Percentiles rank a stretch among this genome's conserved stretches.
These are phyloP conservation scores for Willaertia magna DNA, from an alignment of 208 protist genomes.

Conservation along the genomic window DNA sequence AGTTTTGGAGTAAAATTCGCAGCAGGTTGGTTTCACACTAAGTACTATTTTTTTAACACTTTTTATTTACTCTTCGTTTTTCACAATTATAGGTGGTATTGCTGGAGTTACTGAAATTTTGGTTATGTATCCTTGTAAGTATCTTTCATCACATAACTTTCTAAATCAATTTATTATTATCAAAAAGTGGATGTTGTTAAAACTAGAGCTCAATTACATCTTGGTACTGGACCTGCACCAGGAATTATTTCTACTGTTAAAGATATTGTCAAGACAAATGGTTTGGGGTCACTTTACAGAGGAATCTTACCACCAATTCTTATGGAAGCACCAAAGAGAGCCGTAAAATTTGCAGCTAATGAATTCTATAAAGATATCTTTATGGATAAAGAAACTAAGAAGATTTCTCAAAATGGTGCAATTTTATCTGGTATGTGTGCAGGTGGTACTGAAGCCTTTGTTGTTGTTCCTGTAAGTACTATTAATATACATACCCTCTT, in stretches of 20 bases:
- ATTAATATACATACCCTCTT: too few species aligned
- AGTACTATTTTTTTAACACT: background rate
- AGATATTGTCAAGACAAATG: conserved; percentile 1
- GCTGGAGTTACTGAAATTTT: conserved; percentile 6
- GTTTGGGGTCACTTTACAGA: background rate
- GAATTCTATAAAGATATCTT: background rate
- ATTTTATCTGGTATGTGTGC: conserved; percentile 25
- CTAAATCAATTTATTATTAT: too few species aligned
- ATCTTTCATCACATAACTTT: too few species aligned
- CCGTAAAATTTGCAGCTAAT: conserved; percentile 11
- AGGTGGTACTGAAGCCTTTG: conserved; percentile 39
- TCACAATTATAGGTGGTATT: background rate
- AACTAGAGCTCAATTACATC: background rate
- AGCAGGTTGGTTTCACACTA: background rate
- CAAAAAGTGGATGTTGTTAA: background rate
- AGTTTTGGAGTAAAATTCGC: background rate
- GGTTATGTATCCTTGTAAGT: conserved; percentile 4
- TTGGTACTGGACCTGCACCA: background rate
- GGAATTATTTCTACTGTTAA: background rate
- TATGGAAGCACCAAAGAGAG: conserved; percentile 13
- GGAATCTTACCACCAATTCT: background rate
- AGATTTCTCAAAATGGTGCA: background rate
- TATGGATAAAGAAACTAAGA: background rate
- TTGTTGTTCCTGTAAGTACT: conserved; percentile 26
- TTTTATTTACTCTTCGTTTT: background rate